These are phyloP conservation scores for Rhodotorula taiwanensis DNA, from an alignment of 768 basidiomycete genomes.

Conservation along the genomic window DNA sequence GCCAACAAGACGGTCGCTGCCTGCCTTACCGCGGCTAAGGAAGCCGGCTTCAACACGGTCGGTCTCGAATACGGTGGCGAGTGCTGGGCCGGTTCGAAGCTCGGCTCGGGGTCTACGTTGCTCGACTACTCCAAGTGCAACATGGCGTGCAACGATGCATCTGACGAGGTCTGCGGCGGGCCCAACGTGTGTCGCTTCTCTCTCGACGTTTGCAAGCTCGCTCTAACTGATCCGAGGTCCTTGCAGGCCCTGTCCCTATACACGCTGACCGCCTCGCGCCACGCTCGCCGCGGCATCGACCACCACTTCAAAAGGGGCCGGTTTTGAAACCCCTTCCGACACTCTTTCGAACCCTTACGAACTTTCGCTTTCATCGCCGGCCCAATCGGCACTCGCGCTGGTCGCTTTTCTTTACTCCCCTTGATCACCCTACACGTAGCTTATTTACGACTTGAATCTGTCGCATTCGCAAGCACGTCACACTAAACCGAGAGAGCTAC, in stretches of 20 bases:
- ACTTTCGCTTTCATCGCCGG: too few relatives aligned
- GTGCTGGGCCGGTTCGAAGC: neutral
- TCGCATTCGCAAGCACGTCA: neutral
- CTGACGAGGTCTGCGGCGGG: conserved; percentile 4
- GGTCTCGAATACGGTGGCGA: conserved; percentile 8
- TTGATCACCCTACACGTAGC: too few relatives aligned
- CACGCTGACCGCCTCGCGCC: neutral
- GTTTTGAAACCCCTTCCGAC: neutral
- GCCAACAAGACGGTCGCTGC: neutral
- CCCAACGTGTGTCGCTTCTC: neutral
- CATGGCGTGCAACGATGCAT: conserved; percentile 5
- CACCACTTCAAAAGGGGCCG: neutral
- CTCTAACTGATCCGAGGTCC: neutral
- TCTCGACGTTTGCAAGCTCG: too few relatives aligned
- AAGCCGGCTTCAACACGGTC: neutral
- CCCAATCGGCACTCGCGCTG: too few relatives aligned
- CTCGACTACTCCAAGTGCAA: conserved; percentile 11
- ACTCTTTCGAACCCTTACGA: too few relatives aligned
- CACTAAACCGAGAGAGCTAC: neutral
- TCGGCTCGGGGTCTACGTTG: neutral
- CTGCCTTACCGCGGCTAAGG: conserved; percentile 3
- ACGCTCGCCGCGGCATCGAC: neutral
- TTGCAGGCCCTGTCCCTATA: conserved; percentile 12
- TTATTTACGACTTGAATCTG: too few relatives aligned
- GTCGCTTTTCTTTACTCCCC: neutral